phyloP scores from a whole-genome alignment of 2,329 filamentous ascomycete genomes.

The Ascosphaera apis region DNA sequence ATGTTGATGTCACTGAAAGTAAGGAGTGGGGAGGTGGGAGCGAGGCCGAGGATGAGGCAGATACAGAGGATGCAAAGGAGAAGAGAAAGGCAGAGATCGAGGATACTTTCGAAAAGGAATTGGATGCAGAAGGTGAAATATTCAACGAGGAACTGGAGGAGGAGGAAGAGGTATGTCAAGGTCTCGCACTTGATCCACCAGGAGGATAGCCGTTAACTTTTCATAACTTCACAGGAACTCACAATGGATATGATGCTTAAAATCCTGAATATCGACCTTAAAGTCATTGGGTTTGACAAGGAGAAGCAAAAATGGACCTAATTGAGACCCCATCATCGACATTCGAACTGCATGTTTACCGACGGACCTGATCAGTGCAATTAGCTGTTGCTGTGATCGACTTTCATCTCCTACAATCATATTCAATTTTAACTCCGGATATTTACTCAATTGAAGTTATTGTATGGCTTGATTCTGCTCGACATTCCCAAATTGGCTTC shows the following conservation, averaged over 20 bases:
- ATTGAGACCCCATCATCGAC: no score
- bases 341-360: no score
- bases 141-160: conserved; percentile 15
- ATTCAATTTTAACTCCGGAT: no score
- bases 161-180: no score
- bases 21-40: conserved; percentile 12
- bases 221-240: conserved; percentile 31
- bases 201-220: no score
- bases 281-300: conserved; percentile 40
- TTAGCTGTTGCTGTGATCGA: no score
- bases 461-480: no score
- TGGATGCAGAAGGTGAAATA: conserved; percentile 15
- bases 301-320: conserved; percentile 33
- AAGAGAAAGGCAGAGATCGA: conserved; percentile 19
- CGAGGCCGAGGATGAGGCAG: conserved; percentile 12
- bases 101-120: conserved; percentile 19
- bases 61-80: conserved; percentile 16
- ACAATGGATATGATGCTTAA: conserved; percentile 49
- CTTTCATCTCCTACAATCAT: no score
- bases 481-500: no score
- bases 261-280: conserved; percentile 38
- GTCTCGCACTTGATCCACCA: no score
- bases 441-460: no score
- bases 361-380: no score
- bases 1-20: conserved; percentile 14